Evolutionary conservation across 495 filamentous ascomycete genomes (phyloP), one percentile per base, ranked within the genome.

Genomic region (Tuber melanosporum): DNA sequence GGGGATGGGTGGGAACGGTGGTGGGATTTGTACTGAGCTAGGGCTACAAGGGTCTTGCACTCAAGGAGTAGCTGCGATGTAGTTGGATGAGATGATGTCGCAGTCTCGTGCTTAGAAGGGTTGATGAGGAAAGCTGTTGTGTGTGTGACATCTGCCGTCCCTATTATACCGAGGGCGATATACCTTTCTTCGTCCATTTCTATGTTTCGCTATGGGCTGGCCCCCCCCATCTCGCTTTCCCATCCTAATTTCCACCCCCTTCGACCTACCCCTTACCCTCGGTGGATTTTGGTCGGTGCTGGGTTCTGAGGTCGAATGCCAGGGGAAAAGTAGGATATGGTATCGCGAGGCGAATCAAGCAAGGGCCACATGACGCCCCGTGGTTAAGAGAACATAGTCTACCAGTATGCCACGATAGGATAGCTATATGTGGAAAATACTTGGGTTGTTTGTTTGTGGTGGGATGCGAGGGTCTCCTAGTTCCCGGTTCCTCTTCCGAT

Each of bases 1-100:
- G 77, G 79, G 70, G 71, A 76, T 43, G 44, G 80, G 70, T 77
- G 43, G 44, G 81, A 36, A 73, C 71, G 14, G 2, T 26, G n/a
- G 52, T 57, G 52, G 52, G 52, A 57, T 57, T 57, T 57, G 52
- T 57, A 57, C 52, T 26, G 26, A 1, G 22, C 52, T 57, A 12
- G 22, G 22, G 26, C 47, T 12, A 12, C 10, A 57, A 26, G 10
- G 8, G 22, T 1, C n/a, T 12, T 26, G 52, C 14, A 47, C 4
- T 12, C 32, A 32, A 45, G 7, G 10, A 49, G 19, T 57, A 26
- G 3, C 22, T 26, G 22, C n/a, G 22, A 57, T 26, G 45, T 57
- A 57, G 49, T n/a, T 57, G 1, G 20, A 9, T 14, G 22, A 57
- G 52, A 57, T 10, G 9, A 57, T 26, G 52, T 57, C 9, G 52